A percentile compares a stretch with the other conserved stretches of the same genome.
These are phyloP conservation scores for Eimeria sp. DNA, from an alignment of 169 alveolate species.

Conservation along the genomic window DNA sequence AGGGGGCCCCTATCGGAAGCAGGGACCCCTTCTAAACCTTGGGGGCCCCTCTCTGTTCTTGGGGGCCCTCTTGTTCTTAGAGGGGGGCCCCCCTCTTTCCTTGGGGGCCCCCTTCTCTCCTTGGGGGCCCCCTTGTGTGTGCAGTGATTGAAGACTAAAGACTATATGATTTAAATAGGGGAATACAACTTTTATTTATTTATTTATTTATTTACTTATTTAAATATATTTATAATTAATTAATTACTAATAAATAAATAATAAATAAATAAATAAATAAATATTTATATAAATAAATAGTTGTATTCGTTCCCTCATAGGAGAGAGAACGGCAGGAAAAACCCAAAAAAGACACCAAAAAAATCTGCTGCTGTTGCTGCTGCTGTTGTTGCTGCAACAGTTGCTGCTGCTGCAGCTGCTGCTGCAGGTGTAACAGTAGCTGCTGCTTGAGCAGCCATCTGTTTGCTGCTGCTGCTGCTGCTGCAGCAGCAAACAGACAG, in stretches of 20 bases:
- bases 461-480: not conserved
- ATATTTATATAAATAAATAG: not conserved
- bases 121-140: not conserved
- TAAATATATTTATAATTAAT: too few species aligned
- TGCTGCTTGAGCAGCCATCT: too few species aligned
- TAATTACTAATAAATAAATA: not conserved
- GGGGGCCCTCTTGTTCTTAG: not conserved
- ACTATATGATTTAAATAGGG: too few species aligned
- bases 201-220: too few species aligned
- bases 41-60: not conserved
- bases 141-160: too few species aligned
- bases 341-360: too few species aligned
- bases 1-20: too few species aligned
- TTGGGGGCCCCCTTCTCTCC: not conserved
- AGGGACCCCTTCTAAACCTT: not conserved
- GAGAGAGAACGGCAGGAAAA: not conserved
- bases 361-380: not conserved
- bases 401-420: too few species aligned
- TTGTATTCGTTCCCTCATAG: not conserved
- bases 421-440: too few species aligned
- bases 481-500: not conserved
- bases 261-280: not conserved
- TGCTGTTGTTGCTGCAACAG: not conserved
- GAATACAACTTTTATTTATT: too few species aligned
- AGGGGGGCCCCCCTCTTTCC: slow-evolving; percentile 9